phyloP scores from a whole-genome alignment of 2,329 filamentous ascomycete genomes.

The Xenoacremonium recifei region DNA sequence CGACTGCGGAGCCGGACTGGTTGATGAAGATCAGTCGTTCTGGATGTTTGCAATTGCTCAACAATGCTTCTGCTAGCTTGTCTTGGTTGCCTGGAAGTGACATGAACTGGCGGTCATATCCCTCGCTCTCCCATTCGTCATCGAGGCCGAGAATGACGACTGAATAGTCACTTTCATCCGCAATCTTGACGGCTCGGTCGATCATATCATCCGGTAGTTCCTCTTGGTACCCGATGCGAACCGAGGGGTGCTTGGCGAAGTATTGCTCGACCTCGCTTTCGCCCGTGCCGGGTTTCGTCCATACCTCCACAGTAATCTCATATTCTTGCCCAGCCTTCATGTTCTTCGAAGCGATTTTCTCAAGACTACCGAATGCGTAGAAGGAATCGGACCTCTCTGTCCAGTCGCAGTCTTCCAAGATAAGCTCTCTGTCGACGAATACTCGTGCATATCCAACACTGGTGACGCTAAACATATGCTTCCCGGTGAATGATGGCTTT shows the following conservation, averaged over 20 bases:
- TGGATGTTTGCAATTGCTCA: background rate
- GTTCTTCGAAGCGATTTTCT: background rate
- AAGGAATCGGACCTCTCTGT: no score
- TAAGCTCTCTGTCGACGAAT: no score
- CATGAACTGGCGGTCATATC: slow-evolving; percentile 13
- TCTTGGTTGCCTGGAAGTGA: slow-evolving; percentile 9
- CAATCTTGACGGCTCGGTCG: slow-evolving; percentile 6
- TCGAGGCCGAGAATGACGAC: slow-evolving; percentile 10
- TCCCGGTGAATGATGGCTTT: no score
- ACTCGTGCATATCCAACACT: no score
- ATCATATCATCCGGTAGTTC: slow-evolving; percentile 4
- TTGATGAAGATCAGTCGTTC: slow-evolving; percentile 12
- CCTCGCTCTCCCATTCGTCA: slow-evolving; percentile 18
- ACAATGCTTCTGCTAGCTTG: slow-evolving; percentile 2
- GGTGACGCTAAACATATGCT: no score
- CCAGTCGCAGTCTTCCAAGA: no score
- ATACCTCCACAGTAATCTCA: slow-evolving; percentile 1
- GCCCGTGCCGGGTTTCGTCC: slow-evolving; percentile 2
- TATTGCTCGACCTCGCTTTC: slow-evolving; percentile 4
- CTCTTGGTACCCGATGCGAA: slow-evolving; percentile 11
- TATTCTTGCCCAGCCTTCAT: slow-evolving; percentile 2
- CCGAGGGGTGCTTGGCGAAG: slow-evolving; percentile 10
- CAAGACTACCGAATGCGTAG: slow-evolving; percentile 9
- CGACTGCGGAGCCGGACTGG: slow-evolving; percentile 13
- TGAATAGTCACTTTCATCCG: slow-evolving; percentile 9